Evolutionary conservation across 2,329 filamentous ascomycete genomes (phyloP), one percentile per base, ranked within the genome.

Genomic region (Fusarium sp.): DNA sequence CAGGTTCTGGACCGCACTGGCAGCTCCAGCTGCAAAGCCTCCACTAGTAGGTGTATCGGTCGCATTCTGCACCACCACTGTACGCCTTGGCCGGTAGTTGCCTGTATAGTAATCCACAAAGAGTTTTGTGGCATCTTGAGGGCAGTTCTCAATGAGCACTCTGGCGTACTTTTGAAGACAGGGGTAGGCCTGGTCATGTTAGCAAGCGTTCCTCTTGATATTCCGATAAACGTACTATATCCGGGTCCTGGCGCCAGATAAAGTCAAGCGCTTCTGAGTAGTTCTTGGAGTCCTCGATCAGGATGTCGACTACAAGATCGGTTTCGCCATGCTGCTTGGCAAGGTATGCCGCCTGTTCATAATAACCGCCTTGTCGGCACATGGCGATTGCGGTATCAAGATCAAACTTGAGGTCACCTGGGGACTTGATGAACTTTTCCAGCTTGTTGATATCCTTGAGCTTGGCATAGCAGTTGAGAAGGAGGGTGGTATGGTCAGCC

Each of bases 391-490:
- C 97, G 1, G 97, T 99, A 76, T 99, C 97, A 4, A 98, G 87
- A 81, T 99, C 97, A 79, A 99, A 99, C 79, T 97, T 98, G 47
- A 98, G 89, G 77, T 98, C 95, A 3, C 94, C 95, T 0, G 96
- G 95, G 32, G 95, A 95, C 80, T 97, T 97, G 84, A 99, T 99
- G 76, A 99, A 99, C 27, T 93, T 93, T 80, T 99, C 96, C 8
- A 99, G 87, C 84, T 99, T 99, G 66, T 95, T 93, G 6, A 98
- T 96, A 80, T 99, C 97, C 82, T 99, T 99, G 17, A 98, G 86
- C 80, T 99, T 99, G 1, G 97, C 97, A 80, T 99, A 99, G 83
- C 97, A 99, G 81, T 99, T 99, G 50, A 99, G 86, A 1, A 99
- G 87, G 12, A 99, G 86, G 0, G 97, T 99, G 0, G 97, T 99